phyloP scores from a whole-genome alignment of 352 stramenopile genomes.

The Chrysophaeum taylorii region DNA sequence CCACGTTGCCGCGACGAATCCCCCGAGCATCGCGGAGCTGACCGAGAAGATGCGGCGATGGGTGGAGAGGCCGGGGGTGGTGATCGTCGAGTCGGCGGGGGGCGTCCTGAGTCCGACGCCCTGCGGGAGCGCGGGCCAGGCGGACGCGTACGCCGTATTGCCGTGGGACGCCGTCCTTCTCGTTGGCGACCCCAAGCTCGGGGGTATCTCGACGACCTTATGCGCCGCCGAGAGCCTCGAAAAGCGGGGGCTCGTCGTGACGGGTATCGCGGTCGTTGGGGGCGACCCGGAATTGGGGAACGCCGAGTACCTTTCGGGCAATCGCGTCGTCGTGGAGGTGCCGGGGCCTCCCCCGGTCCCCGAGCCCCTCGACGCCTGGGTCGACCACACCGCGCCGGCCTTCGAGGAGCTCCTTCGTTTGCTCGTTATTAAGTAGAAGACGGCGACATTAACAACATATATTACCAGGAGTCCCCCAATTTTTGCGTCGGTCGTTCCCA shows the following conservation, averaged over 20 bases:
- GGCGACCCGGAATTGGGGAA: conserved; percentile 13
- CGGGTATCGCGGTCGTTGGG: conserved; percentile 44
- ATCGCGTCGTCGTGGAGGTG: not conserved
- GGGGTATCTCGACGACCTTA: conserved; percentile 85
- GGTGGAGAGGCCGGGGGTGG: conserved; percentile 37
- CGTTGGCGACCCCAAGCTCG: conserved; percentile 86
- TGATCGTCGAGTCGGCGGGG: conserved; percentile 85
- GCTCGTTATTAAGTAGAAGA: no score
- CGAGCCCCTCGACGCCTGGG: conserved; percentile 1
- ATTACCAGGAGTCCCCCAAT: no score
- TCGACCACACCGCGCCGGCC: not conserved
- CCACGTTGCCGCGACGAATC: conserved; percentile 64
- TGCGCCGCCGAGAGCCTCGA: conserved; percentile 79
- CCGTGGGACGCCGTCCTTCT: conserved; percentile 32
- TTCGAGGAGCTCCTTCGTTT: not conserved
- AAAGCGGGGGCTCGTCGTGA: conserved; percentile 75
- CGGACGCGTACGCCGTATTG: not conserved
- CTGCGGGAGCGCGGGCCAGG: conserved; percentile 18
- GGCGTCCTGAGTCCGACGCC: conserved; percentile 77
- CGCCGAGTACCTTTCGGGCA: conserved; percentile 32
- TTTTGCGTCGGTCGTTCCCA: no score
- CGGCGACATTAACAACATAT: no score
- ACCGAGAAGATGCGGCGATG: conserved; percentile 37
- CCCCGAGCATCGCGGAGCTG: not conserved
- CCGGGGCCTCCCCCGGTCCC: not conserved